phyloP scores from a whole-genome alignment of 768 basidiomycete genomes.

The Leccinum boreale region DNA sequence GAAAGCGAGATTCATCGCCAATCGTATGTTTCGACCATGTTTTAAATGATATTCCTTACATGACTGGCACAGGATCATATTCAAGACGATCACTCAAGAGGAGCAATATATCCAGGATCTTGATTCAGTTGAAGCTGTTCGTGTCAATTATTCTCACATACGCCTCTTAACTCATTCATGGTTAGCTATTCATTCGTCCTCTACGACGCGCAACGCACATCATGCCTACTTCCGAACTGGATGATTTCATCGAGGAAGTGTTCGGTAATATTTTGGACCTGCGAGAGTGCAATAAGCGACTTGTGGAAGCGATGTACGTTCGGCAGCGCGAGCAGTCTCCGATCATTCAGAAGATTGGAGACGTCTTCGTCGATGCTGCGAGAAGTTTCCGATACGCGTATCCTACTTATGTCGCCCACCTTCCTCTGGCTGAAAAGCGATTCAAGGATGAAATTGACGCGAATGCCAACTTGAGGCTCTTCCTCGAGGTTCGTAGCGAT shows the following conservation, averaged over 20 bases:
- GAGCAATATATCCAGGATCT: constrained; percentile 88
- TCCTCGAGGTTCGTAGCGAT: constrained; percentile 66
- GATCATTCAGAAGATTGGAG: constrained; percentile 82
- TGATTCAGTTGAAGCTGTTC: constrained; percentile 72
- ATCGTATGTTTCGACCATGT: constrained; percentile 38
- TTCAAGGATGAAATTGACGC: constrained; percentile 82
- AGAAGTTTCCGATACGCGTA: constrained; percentile 86
- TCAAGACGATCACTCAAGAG: constrained; percentile 85
- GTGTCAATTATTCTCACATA: constrained; percentile 10
- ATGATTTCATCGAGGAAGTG: constrained; percentile 85
- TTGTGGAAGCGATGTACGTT: constrained; percentile 85
- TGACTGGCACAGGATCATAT: constrained; percentile 53
- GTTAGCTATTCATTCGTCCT: constrained; percentile 52
- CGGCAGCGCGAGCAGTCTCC: constrained; percentile 81
- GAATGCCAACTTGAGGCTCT: constrained; percentile 78
- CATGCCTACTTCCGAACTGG: constrained; percentile 54
- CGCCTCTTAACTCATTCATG: constrained; percentile 32
- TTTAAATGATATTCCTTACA: background rate
- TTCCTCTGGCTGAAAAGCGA: constrained; percentile 81
- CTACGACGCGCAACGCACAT: constrained; percentile 55
- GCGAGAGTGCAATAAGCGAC: constrained; percentile 74
- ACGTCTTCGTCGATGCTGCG: constrained; percentile 84
- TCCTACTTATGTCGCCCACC: constrained; percentile 79
- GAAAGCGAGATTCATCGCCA: constrained; percentile 81
- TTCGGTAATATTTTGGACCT: constrained; percentile 88